Evolutionary conservation across 352 stramenopile species (phyloP).

Genomic region (Globisporangium perplexum): DNA sequence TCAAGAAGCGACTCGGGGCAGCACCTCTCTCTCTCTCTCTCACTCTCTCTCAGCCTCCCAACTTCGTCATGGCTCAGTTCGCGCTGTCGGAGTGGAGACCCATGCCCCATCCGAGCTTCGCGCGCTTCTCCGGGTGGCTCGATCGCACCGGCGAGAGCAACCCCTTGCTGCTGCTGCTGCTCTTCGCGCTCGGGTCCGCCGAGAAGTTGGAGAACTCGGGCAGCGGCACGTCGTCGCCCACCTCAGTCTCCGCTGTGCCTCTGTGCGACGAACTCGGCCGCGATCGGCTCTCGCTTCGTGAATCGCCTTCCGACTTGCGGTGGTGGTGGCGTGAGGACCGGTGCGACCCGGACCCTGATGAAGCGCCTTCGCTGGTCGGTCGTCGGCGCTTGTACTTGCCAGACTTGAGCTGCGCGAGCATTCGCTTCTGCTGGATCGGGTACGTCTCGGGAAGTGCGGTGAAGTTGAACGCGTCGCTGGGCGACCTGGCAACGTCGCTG

Average conservation of each 20-base stretch:
- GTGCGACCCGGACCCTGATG: constrained; percentile 14
- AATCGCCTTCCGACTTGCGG: constrained; percentile 11
- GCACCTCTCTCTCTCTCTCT: too few species aligned
- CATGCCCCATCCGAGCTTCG: constrained; percentile 81
- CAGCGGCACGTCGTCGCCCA: constrained; percentile 42
- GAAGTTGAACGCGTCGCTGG: constrained; percentile 30
- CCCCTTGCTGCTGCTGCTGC: constrained; percentile 3
- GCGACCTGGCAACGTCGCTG: constrained; percentile 20
- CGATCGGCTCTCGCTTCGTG: constrained; percentile 1
- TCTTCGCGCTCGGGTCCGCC: constrained; percentile 13
- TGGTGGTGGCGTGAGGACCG: constrained; percentile 13
- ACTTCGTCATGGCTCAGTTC: background rate
- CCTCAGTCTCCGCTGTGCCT: constrained; percentile 15
- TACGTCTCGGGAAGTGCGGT: constrained; percentile 40
- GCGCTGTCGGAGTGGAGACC: constrained; percentile 30
- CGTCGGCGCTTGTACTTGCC: constrained; percentile 29
- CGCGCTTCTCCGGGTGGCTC: constrained; percentile 27
- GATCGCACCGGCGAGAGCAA: background rate
- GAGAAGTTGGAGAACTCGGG: constrained; percentile 33
- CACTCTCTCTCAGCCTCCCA: too few species aligned
- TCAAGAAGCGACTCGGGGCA: too few species aligned
- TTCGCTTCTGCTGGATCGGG: constrained; percentile 47
- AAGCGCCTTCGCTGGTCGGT: constrained; percentile 7
- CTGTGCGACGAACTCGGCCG: background rate
- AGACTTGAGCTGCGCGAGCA: constrained; percentile 46